Base-by-base conservation (phyloP, 371 early-diverging fungal species). In the Mycotypha africana region DNA sequence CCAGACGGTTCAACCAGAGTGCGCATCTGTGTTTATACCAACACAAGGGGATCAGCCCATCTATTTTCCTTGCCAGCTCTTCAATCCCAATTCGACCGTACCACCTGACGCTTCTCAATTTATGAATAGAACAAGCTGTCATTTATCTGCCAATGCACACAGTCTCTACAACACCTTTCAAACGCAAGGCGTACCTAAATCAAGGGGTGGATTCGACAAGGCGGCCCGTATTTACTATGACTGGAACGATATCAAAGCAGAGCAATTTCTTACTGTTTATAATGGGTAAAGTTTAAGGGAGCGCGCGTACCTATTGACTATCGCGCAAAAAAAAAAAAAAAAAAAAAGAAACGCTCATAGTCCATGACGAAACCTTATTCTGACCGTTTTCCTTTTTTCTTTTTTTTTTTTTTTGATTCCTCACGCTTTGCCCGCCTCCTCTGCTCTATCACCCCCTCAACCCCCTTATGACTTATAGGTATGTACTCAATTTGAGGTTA, bases 231-330 rank as follows among this genome's bases (percentile, higher is more conserved):
- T 80, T 3, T 85, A 81, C 51, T 90, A 85, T 53, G 69, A 68
- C 31, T 90, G 87, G 86, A 58, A 76, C 7, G 85, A 86, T 47
- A 53, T 86, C 46, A 59, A 62, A 10, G 31, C 45, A 11, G 56
- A 55, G 1, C 60, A 52, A 23, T 60, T 69, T 33, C 56, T 73
- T 22, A 75, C 76, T 25, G 85, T 89, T 15, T 89, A 81, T 62
- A 90, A 89, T 51, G 85, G 88, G 53, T 78, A 75, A 20, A 72
- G n/a, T n/a, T n/a, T n/a, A n/a, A n/a, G n/a, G n/a, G n/a, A n/a
- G n/a, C n/a, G n/a, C n/a, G n/a, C n/a, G n/a, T n/a, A n/a, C n/a
- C n/a, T n/a, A n/a, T n/a, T n/a, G n/a, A n/a, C n/a, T n/a, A n/a
- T n/a, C n/a, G n/a, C n/a, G n/a, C 26, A 34, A 23, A 47, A 28